Percentiles rank a stretch among this genome's conserved stretches.
Evolutionary conservation across 75 land plant genomes (phyloP).

Genomic region (Pseudotsuga menziesii): DNA sequence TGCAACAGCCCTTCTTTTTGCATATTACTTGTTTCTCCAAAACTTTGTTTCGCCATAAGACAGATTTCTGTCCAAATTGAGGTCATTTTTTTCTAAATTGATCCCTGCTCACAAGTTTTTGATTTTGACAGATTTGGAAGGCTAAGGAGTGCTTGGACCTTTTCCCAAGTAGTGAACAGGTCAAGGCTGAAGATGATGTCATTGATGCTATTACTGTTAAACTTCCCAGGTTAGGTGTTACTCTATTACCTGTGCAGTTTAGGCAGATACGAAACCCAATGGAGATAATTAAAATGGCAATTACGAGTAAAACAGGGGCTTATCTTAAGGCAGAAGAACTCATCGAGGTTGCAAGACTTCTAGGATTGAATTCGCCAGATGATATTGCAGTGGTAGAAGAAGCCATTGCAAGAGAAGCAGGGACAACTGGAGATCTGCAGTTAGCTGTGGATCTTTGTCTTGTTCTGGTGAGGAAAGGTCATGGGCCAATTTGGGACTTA

Average conservation of each 20-base stretch:
- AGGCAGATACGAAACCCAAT: constrained; percentile 84
- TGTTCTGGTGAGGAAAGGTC: constrained; percentile 64
- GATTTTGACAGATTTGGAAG: constrained; percentile 78
- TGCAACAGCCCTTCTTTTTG: not conserved
- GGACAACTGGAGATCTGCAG: constrained; percentile 83
- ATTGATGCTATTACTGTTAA: constrained; percentile 83
- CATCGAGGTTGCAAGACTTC: constrained; percentile 83
- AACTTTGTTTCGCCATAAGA: not conserved
- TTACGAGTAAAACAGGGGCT: constrained; percentile 57
- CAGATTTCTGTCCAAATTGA: not conserved
- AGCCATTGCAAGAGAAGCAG: constrained; percentile 96
- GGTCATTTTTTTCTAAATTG: not conserved
- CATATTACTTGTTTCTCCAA: not conserved
- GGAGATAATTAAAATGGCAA: constrained; percentile 87
- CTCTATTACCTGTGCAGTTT: constrained; percentile 85
- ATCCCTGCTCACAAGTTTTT: not conserved
- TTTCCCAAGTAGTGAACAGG: constrained; percentile 63
- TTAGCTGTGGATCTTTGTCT: constrained; percentile 88
- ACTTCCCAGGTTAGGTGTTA: constrained; percentile 86
- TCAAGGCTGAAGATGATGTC: constrained; percentile 69
- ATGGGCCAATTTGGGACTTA: constrained; percentile 90
- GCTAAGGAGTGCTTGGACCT: constrained; percentile 84
- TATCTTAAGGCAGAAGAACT: constrained; percentile 81
- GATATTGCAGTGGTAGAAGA: constrained; percentile 79
- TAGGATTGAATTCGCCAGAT: constrained; percentile 69